Base-by-base conservation (phyloP, 306 rosid genomes). In the Vicia sativa region DNA sequence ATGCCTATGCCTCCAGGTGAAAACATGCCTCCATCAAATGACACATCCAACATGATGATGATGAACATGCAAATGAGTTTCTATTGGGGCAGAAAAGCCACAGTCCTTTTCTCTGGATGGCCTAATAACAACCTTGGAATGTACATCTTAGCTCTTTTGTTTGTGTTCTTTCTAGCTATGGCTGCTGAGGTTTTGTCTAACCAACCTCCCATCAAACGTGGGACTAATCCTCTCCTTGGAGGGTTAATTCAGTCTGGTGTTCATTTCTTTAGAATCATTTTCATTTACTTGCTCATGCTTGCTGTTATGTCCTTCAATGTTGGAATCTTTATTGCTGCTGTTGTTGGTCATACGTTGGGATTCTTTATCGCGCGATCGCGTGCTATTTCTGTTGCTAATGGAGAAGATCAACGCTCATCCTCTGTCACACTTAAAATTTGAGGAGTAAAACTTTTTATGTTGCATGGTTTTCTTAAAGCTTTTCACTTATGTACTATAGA, bases 241-340 rank as follows among this genome's bases (percentile, higher is more conserved):
- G 86, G 67, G 3, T 3, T 83, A 9, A 4, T 16, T 59, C 88
- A 64, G 44, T 60, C 87, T 8, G 0, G 0, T n/a, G 12, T 82
- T 19, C 45, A 82, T 52, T 49, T 81, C 7, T 14, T 87, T 68
- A 86, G 86, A 0, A 78, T 75, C 5, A 39, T 79, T 31, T 81
- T 87, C 44, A 9, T 38, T 45, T 90, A 87, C 83, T 72, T 87
- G 50, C 76, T 90, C 3, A 90, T 90, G 97, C 86, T 87, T 38
- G 61, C 89, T 5, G 86, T 90, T 23, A 90, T 90, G 97, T 86
- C 97, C 61, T 86, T 87, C 71, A 90, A 90, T 6, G 26, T 29
- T 0, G 90, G 95, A 44, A 79, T 90, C 71, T 86, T 90, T 67
- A 68, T 90, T 16, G 89, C 87, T 10, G 97, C 89, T 2, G 75